Conservation (phyloP, 1,139 yeast genomes). For the Pichia norvegensis region DNA sequence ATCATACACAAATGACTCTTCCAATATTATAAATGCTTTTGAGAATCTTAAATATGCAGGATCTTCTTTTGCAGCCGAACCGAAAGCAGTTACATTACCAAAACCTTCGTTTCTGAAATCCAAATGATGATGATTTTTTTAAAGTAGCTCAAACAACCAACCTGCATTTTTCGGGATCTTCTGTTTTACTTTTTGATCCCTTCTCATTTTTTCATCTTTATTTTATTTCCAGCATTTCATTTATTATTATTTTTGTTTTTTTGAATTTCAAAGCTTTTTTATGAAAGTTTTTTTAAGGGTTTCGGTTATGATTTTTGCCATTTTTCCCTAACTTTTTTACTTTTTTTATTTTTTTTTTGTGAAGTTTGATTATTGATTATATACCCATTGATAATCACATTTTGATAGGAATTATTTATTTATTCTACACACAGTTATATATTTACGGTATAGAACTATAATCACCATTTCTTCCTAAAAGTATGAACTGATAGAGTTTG, state of each 20-base stretch:
- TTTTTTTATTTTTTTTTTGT: neutral
- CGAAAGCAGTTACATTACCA: conserved; percentile 49
- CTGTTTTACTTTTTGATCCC: neutral
- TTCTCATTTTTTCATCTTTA: neutral
- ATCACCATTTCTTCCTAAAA: no score
- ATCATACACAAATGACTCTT: conserved; percentile 2
- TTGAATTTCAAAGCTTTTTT: neutral
- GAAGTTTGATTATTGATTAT: no score
- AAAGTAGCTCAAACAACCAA: conserved; percentile 17
- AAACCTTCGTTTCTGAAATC: conserved; percentile 40
- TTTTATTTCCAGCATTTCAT: neutral
- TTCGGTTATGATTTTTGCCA: neutral
- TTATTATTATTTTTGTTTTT: neutral
- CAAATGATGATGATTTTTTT: neutral
- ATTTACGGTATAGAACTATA: no score
- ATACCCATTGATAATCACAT: no score
- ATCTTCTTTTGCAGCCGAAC: conserved; percentile 50
- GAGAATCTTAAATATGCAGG: conserved; percentile 40
- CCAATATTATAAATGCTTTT: neutral
- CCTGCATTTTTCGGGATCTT: neutral
- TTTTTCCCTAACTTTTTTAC: neutral
- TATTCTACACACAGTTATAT: no score
- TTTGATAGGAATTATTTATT: no score
- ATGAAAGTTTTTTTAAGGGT: neutral
- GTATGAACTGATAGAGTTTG: no score